phyloP scores from a whole-genome alignment of 768 basidiomycete genomes.

The Psilocybe sp. region DNA sequence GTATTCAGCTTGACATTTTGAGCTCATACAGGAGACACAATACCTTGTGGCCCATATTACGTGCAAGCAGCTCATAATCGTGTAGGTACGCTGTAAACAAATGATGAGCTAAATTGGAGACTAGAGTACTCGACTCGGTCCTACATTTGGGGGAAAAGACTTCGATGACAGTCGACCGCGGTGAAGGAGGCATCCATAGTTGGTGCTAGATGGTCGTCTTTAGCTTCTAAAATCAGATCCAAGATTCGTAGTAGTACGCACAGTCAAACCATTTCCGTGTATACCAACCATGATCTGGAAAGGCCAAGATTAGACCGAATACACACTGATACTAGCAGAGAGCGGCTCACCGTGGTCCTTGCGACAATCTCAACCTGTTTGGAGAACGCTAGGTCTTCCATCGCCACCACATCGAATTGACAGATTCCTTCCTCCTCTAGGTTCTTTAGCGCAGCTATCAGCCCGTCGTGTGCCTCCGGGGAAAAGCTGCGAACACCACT shows the following conservation, averaged over 20 bases:
- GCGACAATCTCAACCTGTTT: conserved; percentile 62
- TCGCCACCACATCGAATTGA: conserved; percentile 37
- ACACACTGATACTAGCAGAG: neutral
- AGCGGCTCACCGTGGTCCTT: conserved; percentile 49
- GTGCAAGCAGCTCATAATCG: conserved; percentile 40
- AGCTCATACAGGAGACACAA: conserved; percentile 18
- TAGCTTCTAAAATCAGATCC: neutral
- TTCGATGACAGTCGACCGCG: conserved; percentile 65
- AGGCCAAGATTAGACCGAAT: neutral
- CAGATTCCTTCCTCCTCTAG: conserved; percentile 52
- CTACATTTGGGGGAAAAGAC: conserved; percentile 60
- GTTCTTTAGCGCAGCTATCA: conserved; percentile 44
- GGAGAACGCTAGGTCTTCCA: conserved; percentile 48
- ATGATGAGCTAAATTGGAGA: neutral
- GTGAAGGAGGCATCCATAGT: conserved; percentile 66
- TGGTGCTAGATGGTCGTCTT: conserved; percentile 43
- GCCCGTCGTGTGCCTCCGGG: conserved; percentile 43
- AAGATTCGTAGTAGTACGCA: conserved; percentile 12
- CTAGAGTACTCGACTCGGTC: neutral
- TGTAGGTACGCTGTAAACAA: conserved; percentile 25
- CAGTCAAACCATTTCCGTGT: conserved; percentile 70
- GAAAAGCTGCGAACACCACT: conserved; percentile 35
- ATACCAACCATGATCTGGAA: conserved; percentile 46
- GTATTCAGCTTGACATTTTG: conserved; percentile 30
- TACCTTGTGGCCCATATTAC: conserved; percentile 40